Evolutionary conservation across 1,139 yeast species (phyloP).

Genomic region (Nakaseomyces kungkrabaensis): DNA sequence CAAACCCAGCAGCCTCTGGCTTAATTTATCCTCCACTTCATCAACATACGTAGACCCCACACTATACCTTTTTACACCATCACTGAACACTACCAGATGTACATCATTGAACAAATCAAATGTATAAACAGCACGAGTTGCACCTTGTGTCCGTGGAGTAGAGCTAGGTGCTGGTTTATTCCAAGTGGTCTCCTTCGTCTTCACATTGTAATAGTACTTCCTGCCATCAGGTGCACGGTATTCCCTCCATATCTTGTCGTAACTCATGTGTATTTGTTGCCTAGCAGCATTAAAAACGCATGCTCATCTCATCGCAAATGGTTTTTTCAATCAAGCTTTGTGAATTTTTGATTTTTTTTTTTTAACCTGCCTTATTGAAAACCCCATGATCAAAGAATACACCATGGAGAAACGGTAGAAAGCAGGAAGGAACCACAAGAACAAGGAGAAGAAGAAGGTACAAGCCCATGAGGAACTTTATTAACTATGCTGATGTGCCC

Average conservation of each 20-base stretch:
- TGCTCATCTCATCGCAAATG: background rate
- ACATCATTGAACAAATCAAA: conserved; percentile 28
- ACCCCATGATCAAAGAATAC: background rate
- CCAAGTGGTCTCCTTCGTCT: conserved; percentile 70
- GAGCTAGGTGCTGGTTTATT: conserved; percentile 45
- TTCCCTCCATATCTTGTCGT: conserved; percentile 47
- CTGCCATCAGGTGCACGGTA: conserved; percentile 57
- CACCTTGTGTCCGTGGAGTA: background rate
- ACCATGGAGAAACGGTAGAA: no score
- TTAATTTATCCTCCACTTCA: conserved; percentile 31
- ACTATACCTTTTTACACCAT: conserved; percentile 38
- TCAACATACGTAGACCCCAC: background rate
- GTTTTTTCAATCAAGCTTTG: no score
- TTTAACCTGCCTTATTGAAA: background rate
- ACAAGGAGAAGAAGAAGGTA: no score
- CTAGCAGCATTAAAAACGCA: no score
- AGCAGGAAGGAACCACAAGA: no score
- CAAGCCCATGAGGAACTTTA: conserved; percentile 21
- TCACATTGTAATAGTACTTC: conserved; percentile 14
- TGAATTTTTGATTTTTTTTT: background rate
- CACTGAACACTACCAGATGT: conserved; percentile 35
- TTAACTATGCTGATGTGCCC: conserved; percentile 44
- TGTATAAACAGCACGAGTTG: conserved; percentile 5
- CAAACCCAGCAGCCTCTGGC: conserved; percentile 24
- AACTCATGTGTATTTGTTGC: background rate